Evolutionary conservation across 2,329 filamentous ascomycete species (phyloP).

Genomic region (Colletotrichum neosansevieriae): DNA sequence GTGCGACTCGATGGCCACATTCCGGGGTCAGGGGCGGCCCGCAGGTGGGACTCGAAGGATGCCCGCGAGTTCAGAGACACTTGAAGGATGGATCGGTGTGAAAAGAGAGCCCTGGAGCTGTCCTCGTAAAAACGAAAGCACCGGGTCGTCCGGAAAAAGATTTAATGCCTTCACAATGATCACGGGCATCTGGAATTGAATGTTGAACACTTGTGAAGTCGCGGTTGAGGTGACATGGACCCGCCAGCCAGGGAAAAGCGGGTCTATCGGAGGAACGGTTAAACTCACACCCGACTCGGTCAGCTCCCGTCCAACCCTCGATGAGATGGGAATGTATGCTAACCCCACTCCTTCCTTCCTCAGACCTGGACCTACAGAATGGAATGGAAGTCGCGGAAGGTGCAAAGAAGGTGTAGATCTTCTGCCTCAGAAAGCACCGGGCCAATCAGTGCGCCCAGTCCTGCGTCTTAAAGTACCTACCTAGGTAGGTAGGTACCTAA

Average conservation of each 20-base stretch:
- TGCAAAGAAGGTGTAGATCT: too few species aligned
- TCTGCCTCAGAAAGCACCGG: background rate
- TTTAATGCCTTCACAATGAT: too few species aligned
- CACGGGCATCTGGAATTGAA: background rate
- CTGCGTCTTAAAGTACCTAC: background rate
- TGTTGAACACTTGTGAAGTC: conserved; percentile 6
- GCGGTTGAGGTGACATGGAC: conserved; percentile 9
- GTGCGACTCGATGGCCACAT: conserved; percentile 1
- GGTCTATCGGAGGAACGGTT: background rate
- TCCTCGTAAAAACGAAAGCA: too few species aligned
- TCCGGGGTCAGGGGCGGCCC: conserved; percentile 3
- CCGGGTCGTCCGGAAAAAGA: too few species aligned
- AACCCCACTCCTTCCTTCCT: too few species aligned
- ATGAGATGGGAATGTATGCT: background rate
- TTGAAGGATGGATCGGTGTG: too few species aligned
- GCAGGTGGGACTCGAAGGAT: background rate
- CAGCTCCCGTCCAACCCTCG: background rate
- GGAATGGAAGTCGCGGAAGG: background rate
- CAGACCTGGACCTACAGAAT: background rate
- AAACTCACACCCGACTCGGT: background rate
- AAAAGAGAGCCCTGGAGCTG: too few species aligned
- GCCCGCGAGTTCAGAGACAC: too few species aligned
- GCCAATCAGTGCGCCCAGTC: conserved; percentile 3
- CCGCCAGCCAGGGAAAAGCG: conserved; percentile 6
- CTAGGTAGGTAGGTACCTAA: too few species aligned